Base-by-base conservation (phyloP, 2,329 filamentous ascomycete species). In the Fusarium caatingaense region DNA sequence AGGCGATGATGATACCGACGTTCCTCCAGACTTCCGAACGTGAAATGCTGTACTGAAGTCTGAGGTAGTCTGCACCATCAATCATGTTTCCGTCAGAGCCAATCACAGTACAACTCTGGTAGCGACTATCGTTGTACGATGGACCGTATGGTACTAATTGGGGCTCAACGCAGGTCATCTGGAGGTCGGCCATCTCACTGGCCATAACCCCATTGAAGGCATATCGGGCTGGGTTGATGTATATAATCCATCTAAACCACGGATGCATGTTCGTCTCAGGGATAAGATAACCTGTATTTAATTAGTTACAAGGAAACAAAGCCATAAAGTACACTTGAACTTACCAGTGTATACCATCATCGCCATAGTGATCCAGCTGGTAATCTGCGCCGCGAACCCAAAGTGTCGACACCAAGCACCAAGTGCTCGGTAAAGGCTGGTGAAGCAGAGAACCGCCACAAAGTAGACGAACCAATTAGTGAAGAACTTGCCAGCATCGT, bases 211-310 rank as follows among this genome's bases (percentile, higher is more conserved):
- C 81, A 69, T 91, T 88, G 71, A 91, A 91, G 0, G 83, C 87
- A 65, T 91, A 91, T 6, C 83, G 85, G 23, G 91, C 84, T 4
- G 88, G 74, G 57, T 87, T 88, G 62, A 91, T 87, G 89, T 89
- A 91, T 28, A 86, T 80, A 27, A 86, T 84, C 88, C 89, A 92
- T 3, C 86, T 85, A 18, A 87, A 37, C 71, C 68, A 72, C 27
- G 32, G 18, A 3, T 71, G 81, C 87, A 88, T 91, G 74, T 90
- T 74, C 13, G 67, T 54, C 0, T 66, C 53, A 0, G 77, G 74
- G 18, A 82, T 79, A 5, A 80, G 75, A 66, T 89, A 86, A 56
- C 84, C 86, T 4, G 85, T 85, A 30, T 30, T 30, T 30, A 30
- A 3, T 30, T 13, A 30, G 27, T 28, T 28, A 12, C 27, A 12